Conservation (phyloP, 192 early-diverging fungal species). For the Coemansia sp. region DNA sequence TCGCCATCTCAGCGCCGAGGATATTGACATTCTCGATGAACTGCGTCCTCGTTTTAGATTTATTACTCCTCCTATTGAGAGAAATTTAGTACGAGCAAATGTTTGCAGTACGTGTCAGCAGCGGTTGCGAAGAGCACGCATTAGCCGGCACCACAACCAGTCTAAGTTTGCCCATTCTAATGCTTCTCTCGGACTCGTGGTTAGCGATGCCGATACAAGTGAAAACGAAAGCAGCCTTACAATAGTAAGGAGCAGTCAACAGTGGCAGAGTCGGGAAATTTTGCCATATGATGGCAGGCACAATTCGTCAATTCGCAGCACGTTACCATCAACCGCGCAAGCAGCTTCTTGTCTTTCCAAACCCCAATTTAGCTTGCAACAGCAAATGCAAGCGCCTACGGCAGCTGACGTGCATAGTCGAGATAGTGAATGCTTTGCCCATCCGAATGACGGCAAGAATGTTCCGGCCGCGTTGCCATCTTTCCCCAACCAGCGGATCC, state of each 20-base stretch:
- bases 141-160: conserved; percentile 5
- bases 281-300: not conserved
- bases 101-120: conserved; percentile 55
- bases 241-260: not conserved
- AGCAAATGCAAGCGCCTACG: not conserved
- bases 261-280: not conserved
- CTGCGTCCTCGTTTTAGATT: conserved; percentile 39
- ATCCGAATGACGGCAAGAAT: not conserved
- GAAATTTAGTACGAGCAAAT: conserved; percentile 44
- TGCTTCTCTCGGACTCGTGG: not conserved
- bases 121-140: conserved; percentile 42
- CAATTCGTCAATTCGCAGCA: conserved; percentile 27
- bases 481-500: not conserved
- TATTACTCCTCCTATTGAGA: conserved; percentile 36
- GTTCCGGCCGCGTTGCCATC: not conserved
- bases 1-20: conserved; percentile 49
- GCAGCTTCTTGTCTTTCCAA: not conserved
- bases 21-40: conserved; percentile 38
- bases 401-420: not conserved
- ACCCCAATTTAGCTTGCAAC: not conserved
- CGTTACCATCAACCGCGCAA: conserved; percentile 5
- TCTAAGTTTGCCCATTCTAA: not conserved
- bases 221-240: conserved; percentile 1
- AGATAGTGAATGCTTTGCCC: not conserved
- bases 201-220: not conserved